phyloP scores from a whole-genome alignment of 106 monocot species.

The Chionographis japonica region DNA sequence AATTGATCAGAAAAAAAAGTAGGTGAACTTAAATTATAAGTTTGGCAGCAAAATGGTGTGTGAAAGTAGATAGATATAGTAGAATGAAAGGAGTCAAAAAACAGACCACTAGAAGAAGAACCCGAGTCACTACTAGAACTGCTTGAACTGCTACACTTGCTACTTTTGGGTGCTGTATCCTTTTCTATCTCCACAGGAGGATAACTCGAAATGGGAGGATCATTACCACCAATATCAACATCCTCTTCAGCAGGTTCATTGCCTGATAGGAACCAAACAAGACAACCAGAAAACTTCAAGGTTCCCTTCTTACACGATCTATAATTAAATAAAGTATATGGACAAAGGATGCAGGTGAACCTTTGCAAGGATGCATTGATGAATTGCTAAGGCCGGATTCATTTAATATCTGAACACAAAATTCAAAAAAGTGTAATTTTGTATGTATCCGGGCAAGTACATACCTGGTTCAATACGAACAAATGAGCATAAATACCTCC shows the following conservation, averaged over 20 bases:
- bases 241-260: conserved; percentile 70
- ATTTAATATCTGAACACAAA: conserved; percentile 45
- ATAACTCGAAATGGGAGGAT: conserved; percentile 55
- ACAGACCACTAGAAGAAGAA: conserved; percentile 84
- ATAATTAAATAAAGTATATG: background rate
- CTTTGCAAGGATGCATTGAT: conserved; percentile 57
- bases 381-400: conserved; percentile 66
- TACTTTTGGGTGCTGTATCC: conserved; percentile 31
- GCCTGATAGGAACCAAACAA: conserved; percentile 24
- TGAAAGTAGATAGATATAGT: background rate
- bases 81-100: background rate
- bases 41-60: background rate
- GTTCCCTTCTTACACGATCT: conserved; percentile 3
- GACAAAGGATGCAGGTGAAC: conserved; percentile 16
- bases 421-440: conserved; percentile 4
- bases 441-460: background rate
- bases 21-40: background rate
- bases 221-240: conserved; percentile 77
- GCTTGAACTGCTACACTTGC: conserved; percentile 65
- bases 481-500: conserved; percentile 35
- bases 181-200: conserved; percentile 72
- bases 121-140: conserved; percentile 74
- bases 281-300: background rate
- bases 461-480: background rate
- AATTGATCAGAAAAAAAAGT: background rate